Evolutionary conservation across 768 basidiomycete genomes (phyloP), one percentile per base, ranked within the genome.

Genomic region (Tricholoma hemisulphureum): DNA sequence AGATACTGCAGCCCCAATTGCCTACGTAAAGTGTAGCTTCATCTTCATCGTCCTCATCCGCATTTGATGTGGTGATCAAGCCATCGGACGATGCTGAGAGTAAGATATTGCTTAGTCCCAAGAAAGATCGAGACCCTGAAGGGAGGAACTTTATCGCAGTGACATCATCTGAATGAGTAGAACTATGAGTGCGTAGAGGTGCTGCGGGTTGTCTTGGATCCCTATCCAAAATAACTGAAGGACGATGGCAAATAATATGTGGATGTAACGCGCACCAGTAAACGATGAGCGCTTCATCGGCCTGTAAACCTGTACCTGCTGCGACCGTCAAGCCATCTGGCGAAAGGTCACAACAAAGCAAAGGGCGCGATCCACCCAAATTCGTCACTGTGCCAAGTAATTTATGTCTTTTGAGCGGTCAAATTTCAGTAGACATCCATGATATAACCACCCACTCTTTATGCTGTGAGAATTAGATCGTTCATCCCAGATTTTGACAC

Each of bases 91-190:
- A 93, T 0, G 85, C 84, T 6, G 93, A 92, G n/a, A 96, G 79
- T 4, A 95, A 69, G 41, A 78, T 77, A 49, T 61, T 66, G 31
- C 61, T 63, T 10, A 63, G 63, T 26, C 57, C 52, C 16, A 39
- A 37, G 34, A 39, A 21, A 24, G 37, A 9, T 6, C 57, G 58
- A 21, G 53, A 60, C 0, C 73, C 64, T 0, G 74, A 63, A 41
- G 64, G 61, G 3, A 75, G 75, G 50, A 80, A 74, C 56, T 91
- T 91, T 53, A 96, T 71, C 4, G 83, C 78, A 0, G 95, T 96
- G 56, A 98, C 84, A 66, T 98, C 95, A 71, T 98, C 95, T 2
- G 94, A 95, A 67, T 98, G 95, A 0, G 93, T 93, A 2, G 89
- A 91, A 3, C 83, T 75, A 71, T 97, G 94, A n/a, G 76, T 78